Conservation (phyloP, 768 basidiomycete species). For the Kwoniella sp. region DNA sequence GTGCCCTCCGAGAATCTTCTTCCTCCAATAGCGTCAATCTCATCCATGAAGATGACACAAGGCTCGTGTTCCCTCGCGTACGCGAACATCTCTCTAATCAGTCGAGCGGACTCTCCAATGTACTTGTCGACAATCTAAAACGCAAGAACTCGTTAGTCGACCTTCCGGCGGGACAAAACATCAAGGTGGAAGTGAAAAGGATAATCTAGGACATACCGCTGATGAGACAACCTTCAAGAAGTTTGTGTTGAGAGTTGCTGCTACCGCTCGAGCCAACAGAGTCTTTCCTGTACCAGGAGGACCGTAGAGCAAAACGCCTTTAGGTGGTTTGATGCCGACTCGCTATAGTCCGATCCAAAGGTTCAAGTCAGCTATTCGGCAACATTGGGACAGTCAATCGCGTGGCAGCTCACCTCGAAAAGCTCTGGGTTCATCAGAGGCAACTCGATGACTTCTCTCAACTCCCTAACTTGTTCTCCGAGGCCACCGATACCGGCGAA, state of each 20-base stretch:
- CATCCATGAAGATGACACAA: conserved; percentile 95
- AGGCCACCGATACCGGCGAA: conserved; percentile 97
- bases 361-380: too few relatives aligned
- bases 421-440: conserved; percentile 92
- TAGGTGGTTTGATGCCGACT: conserved; percentile 95
- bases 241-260: conserved; percentile 91
- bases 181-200: too few relatives aligned
- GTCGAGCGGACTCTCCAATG: conserved; percentile 94
- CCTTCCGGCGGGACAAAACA: conserved; percentile 15
- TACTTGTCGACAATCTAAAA: conserved; percentile 68
- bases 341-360: conserved; percentile 62
- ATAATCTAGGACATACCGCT: conserved; percentile 72
- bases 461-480: conserved; percentile 91
- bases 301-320: conserved; percentile 92
- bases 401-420: conserved; percentile 60
- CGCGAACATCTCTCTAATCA: conserved; percentile 98
- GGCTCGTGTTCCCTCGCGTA: conserved; percentile 98
- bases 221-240: conserved; percentile 98
- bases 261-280: conserved; percentile 87
- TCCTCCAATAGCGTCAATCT: conserved; percentile 90
- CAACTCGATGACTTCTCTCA: conserved; percentile 96
- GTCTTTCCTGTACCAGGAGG: conserved; percentile 94
- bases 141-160: too few relatives aligned
- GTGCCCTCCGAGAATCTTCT: conserved; percentile 89
- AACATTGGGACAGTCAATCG: too few relatives aligned